These are phyloP conservation scores for Phyllosticta paracitricarpa DNA, from an alignment of 2,329 filamentous ascomycete genomes.

Conservation along the genomic window DNA sequence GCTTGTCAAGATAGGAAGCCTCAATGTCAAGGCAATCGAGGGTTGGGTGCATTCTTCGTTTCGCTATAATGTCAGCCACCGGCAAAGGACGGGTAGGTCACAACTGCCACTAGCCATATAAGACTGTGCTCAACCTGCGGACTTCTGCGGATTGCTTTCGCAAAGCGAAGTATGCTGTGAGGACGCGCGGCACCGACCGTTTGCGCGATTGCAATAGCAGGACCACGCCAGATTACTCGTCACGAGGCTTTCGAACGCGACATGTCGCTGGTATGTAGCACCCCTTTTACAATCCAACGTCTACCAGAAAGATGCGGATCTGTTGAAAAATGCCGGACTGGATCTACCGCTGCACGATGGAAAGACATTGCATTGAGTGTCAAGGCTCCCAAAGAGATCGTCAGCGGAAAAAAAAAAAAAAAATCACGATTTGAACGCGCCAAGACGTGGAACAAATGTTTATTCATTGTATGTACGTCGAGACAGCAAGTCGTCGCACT, in stretches of 20 bases:
- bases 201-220: neutral
- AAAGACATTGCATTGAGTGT: slow-evolving; percentile 4
- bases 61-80: neutral
- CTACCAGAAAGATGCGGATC: slow-evolving; percentile 13
- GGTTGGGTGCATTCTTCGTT: neutral
- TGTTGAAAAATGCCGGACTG: slow-evolving; percentile 8
- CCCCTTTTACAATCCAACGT: slow-evolving; percentile 29
- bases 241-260: neutral
- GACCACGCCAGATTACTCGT: neutral
- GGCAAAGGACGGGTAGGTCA: neutral
- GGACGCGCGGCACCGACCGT: neutral
- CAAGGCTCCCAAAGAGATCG: neutral
- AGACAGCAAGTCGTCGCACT: neutral
- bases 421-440: neutral
- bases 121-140: neutral
- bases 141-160: neutral
- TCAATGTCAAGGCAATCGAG: neutral
- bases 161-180: neutral
- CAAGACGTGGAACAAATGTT: neutral
- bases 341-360: slow-evolving; percentile 4
- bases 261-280: slow-evolving; percentile 19
- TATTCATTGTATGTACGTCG: slow-evolving; percentile 5
- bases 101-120: neutral
- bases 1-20: neutral
- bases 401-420: neutral